Conservation (phyloP, 306 rosid species). For the Castanea mollissima region DNA sequence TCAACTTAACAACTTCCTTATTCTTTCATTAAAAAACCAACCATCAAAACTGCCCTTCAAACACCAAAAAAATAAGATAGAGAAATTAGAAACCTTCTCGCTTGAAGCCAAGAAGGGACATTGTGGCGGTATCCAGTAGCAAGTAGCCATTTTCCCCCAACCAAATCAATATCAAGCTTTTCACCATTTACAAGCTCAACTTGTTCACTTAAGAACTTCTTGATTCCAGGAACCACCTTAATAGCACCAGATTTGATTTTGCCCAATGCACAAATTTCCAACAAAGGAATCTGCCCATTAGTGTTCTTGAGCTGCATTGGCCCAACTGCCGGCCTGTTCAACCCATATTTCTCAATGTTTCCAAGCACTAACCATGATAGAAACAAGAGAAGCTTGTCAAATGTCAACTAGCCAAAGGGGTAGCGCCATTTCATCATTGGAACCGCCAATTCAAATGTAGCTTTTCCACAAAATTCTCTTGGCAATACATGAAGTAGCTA, state of each 20-base stretch:
- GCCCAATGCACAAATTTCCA: conserved; percentile 73
- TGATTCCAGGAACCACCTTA: conserved; percentile 63
- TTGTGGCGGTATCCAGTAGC: conserved; percentile 95
- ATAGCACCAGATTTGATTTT: conserved; percentile 83
- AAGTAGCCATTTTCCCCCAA: conserved; percentile 28
- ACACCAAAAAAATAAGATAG: neutral
- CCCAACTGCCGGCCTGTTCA: conserved; percentile 67
- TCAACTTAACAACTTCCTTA: neutral
- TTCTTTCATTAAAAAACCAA: neutral
- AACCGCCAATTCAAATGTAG: conserved; percentile 73
- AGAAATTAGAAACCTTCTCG: conserved; percentile 34
- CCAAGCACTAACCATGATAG: conserved; percentile 72
- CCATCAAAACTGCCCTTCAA: neutral
- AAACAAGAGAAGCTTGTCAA: conserved; percentile 36
- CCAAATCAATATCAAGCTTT: conserved; percentile 51
- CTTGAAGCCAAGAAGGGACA: conserved; percentile 96
- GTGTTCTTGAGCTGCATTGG: conserved; percentile 74
- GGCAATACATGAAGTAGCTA: conserved; percentile 68
- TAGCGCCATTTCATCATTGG: conserved; percentile 64
- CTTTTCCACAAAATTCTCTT: conserved; percentile 64
- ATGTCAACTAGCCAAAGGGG: conserved; percentile 80
- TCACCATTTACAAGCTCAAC: conserved; percentile 69
- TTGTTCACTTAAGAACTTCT: conserved; percentile 33
- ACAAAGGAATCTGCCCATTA: conserved; percentile 83
- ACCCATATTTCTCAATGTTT: conserved; percentile 57